Base-by-base conservation (phyloP, 371 early-diverging fungal species). In the Mortierella sp. region DNA sequence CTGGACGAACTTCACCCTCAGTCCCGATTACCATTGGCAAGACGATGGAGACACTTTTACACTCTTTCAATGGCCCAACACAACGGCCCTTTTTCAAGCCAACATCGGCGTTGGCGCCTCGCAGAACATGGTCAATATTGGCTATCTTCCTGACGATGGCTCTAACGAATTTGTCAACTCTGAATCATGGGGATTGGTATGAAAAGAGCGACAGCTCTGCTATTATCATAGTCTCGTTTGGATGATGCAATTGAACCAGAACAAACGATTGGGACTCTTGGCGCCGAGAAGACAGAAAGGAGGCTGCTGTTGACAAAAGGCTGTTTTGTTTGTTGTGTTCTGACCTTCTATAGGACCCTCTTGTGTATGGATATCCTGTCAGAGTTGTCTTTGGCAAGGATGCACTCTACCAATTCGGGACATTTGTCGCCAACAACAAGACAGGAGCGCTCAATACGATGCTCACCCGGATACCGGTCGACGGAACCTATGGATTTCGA, bases 1-100 rank as follows among this genome's bases (percentile, higher is more conserved):
- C 21, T 72, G 72, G 72, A 37, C 65, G 16, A 46, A 72, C 15
- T 72, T 72, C 52, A 52, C 46, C 4, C 28, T 72, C 15, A 29
- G 47, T 4, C 18, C 62, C 2, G 62, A 50, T 25, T 72, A 72
- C 50, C 47, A 23, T 6, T 72, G 72, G 72, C 45, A 29, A 4
- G 72, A 66, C 45, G 48, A 25, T 4, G 30, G 57, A 1, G 25
- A 55, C 1, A 57, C 62, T 0, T 72, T 56, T 30, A 52, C 60
- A 0, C 57, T 72, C 15, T 72, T 72, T 51, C 52, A 48, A 1
- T 66, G 72, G 72, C 72, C 72, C 15, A 48, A 48, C 1, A 61
- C 65, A 4, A 43, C 57, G 18, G 60, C 66, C 0, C 66, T 72
- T 25, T 60, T 47, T n/a, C 72, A 72, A 23, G 72, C 66, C 14